Evolutionary conservation across 306 rosid species (phyloP).

Genomic region (Geum urbanum): DNA sequence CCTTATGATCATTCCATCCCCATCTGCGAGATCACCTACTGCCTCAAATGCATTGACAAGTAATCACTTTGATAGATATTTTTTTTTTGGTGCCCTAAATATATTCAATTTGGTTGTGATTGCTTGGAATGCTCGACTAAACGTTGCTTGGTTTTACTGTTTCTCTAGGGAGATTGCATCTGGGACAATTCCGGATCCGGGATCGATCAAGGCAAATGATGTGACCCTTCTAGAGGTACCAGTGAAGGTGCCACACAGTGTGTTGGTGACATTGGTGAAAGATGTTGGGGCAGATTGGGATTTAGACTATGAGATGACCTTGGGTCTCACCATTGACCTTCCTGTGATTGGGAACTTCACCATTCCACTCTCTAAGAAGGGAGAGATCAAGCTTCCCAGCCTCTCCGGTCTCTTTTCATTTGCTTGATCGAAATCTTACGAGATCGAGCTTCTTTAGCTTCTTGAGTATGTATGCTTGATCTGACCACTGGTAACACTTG

Average conservation of each 20-base stretch:
- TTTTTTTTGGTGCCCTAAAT: too few species aligned
- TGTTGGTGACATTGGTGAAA: constrained; percentile 57
- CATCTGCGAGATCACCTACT: constrained; percentile 63
- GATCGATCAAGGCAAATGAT: constrained; percentile 56
- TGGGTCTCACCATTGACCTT: constrained; percentile 66
- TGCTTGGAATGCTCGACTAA: not conserved
- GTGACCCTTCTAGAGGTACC: constrained; percentile 55
- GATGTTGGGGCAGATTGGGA: constrained; percentile 85
- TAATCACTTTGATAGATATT: not conserved
- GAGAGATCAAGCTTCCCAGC: constrained; percentile 76
- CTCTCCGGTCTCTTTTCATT: constrained; percentile 39
- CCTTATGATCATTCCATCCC: constrained; percentile 56
- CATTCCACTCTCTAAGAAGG: constrained; percentile 67
- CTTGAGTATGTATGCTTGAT: not conserved
- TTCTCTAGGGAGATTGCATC: constrained; percentile 55
- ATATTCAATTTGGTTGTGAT: not conserved
- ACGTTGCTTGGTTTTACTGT: not conserved
- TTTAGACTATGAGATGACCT: constrained; percentile 60
- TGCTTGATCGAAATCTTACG: constrained; percentile 14
- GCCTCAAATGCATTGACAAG: constrained; percentile 64
- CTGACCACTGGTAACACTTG: not conserved
- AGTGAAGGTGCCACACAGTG: constrained; percentile 59
- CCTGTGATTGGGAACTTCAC: constrained; percentile 67
- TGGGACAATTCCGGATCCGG: constrained; percentile 78
- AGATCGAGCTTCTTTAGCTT: not conserved